A percentile compares a stretch with the other conserved stretches of the same genome.
phyloP scores from a whole-genome alignment of 306 rosid genomes.

The barrel medic (Medicago truncatula) region MtrunA17r5.0-ANR NC_053048.1:27044001-27044500 shows the following conservation, averaged over 20 bases:
- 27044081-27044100: neutral
- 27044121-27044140: neutral
- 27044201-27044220: neutral
- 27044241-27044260: neutral
- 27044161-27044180: neutral
- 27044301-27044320: neutral
- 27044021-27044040: conserved; percentile 58
- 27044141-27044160: neutral
- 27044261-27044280: neutral
- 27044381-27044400: neutral
- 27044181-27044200: conserved; percentile 9
- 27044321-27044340: neutral
- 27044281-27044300: neutral
- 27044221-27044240: neutral
- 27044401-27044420: conserved; percentile 52
- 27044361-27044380: neutral
- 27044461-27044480: conserved; percentile 84
- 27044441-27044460: conserved; percentile 84
- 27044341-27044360: conserved; percentile 3
- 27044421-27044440: conserved; percentile 76
- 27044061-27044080: conserved; percentile 4
- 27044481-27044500: conserved; percentile 93
- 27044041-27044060: conserved; percentile 28
- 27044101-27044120: neutral
- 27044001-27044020: conserved; percentile 75